Base-by-base conservation (phyloP, 108 stramenopile species). In the Skeletonema menzelii region DNA sequence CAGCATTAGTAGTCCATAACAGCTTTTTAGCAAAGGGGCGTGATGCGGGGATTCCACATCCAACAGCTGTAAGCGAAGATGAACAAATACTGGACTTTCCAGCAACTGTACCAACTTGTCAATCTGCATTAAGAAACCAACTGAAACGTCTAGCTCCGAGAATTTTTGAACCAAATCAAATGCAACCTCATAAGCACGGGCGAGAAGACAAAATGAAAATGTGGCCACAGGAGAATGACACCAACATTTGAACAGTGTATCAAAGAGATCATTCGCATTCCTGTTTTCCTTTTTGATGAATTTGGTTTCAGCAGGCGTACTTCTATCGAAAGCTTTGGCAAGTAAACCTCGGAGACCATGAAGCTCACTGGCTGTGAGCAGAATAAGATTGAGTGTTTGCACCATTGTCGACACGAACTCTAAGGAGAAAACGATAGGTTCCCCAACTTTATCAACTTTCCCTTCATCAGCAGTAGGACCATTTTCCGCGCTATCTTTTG, bases 1-100 rank as follows among this genome's bases (percentile, higher is more conserved):
- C 35, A 98, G 84, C 95, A 98, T 96, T 30, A 98, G 74, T 24
- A 98, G 72, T 0, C 97, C 99, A 66, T 99, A 99, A 34, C 97
- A 88, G 32, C 91, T 86, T 68, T 97, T 96, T 11, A 99, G 80
- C 26, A 99, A 77, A 10, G 86, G 83, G 3, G 94, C 91, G 82
- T 98, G 97, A 55, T 85, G 87, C 8, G 85, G 86, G 20, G 93
- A 80, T 70, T 96, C 95, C 0, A 95, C 93, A 57, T 98, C 96
- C 69, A 98, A 73, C 14, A 99, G 88, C 73, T 98, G 97, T 60
- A 99, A 70, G 59, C 99, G 84, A 60, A 98, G 82, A 28, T 95
- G 97, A n/a, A 98, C 70, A 81, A 98, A 99, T n/a, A 97, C 93
- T 6, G 99, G 99, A 61, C 95, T 96, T 77, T 99, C 99, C 56